Base-by-base conservation (phyloP, 495 filamentous ascomycete genomes). In the Aspergillus egyptiacus region DNA sequence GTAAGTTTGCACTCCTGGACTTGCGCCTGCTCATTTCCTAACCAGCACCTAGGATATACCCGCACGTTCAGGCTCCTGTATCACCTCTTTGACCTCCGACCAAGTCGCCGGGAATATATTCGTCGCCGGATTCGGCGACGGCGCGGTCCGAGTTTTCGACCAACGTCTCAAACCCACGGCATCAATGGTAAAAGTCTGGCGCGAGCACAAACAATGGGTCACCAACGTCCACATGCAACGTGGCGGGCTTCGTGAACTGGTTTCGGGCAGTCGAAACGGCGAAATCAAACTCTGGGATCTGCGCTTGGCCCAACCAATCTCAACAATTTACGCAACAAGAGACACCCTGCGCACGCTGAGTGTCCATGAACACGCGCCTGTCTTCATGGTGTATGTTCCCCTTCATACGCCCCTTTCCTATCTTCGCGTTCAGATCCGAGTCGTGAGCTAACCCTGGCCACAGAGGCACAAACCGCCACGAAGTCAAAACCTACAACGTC, bases 261-360 rank as follows among this genome's bases (percentile, higher is more conserved):
- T 97, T 24, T 87, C 82, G 10, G 93, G 87, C 7, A 90, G 87
- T 58, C 77, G 86, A 33, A 90, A 91, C 55, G 93, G 93, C 40
- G 91, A 94, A 62, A 84, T 99, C 53, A 87, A 88, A 60, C 76
- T 99, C 6, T 99, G 93, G 93, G 93, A 99, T 71, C 88, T 99
- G 39, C 79, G 91, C 32, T 85, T 86, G 80, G 82, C 91, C 30
- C 54, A 76, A 52, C 81, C 85, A 5, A 72, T 96, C 20, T 78
- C 80, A 44, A 82, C 82, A 6, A 86, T 94, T 50, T 68, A 76
- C 47, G 82, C 86, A 1, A 90, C 86, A n/a, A 83, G 74, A 38
- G 83, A 88, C 53, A 86, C 85, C 11, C 73, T 95, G 54, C 75
- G 89, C 53, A 91, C 87, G 15, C 76, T 96, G 51, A 91, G 87